Evolutionary conservation across 129 eudicot genomes (phyloP), one percentile per base, ranked within the genome.

Genomic region (Saussurea involucrata): DNA sequence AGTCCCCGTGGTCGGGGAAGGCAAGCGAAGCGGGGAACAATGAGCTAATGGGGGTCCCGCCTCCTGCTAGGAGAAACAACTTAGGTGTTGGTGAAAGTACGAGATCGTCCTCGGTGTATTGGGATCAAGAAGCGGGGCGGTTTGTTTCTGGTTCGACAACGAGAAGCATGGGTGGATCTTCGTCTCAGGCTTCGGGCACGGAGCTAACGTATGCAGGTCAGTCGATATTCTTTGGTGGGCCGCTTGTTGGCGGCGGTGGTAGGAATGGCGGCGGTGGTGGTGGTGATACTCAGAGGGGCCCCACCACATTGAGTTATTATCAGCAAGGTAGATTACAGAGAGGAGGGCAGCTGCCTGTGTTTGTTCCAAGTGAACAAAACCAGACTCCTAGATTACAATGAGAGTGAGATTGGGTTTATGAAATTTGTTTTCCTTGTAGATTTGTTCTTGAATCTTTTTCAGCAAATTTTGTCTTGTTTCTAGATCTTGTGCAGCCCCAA

Each of bases 91-190:
- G 76, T 28, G 92, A 85, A 75, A 73, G 63, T 42, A 86, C 89
- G 10, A 88, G 91, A 73, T 82, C 88, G 76, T 81, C 92, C n/a
- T 91, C 98, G 11, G 97, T 91, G 29, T 92, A 89, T 13, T 95
- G 97, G 97, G 97, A 91, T 76, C 98, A 89, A 82, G 98, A 95
- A 83, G 98, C 96, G 7, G 98, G 97, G 4, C 76, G 97, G 80
- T 95, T 89, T 44, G 92, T 95, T 1, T 95, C 98, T 0, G 90
- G 90, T 73, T 78, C 92, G n/a, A 92, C 85, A 6, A 64, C 93
- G 12, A 88, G 92, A 44, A 89, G 74, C 15, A 6, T 90, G 27
- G 78, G 80, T 65, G 80, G 77, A 10, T 69, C 83, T 10, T 71
- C 87, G 28, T 77, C 68, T 81, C 85, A 72, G 86, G 87, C 90